These are phyloP conservation scores for Trichophyton schoenleinii DNA, from an alignment of 2,329 filamentous ascomycete genomes.

Conservation along the genomic window DNA sequence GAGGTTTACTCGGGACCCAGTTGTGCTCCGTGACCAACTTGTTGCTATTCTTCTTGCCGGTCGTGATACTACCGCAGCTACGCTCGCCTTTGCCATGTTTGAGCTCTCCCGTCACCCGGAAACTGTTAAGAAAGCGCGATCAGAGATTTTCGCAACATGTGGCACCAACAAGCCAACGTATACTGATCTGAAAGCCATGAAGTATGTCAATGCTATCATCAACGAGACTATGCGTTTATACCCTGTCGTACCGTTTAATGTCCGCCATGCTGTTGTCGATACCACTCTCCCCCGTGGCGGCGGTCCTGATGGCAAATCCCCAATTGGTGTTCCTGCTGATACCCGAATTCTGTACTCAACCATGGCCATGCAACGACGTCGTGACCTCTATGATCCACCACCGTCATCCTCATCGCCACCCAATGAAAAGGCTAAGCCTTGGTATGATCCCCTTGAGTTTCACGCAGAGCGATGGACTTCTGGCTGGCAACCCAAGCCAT, in stretches of 20 bases:
- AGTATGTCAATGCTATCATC: constrained; percentile 58
- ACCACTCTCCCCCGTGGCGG: constrained; percentile 61
- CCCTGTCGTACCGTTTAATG: constrained; percentile 67
- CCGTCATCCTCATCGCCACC: constrained; percentile 1
- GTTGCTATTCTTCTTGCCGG: constrained; percentile 72
- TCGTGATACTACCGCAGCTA: constrained; percentile 69
- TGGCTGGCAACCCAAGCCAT: constrained; percentile 40
- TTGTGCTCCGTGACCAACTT: constrained; percentile 69
- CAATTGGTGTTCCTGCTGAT: constrained; percentile 37
- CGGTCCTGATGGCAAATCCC: constrained; percentile 34
- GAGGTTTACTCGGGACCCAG: constrained; percentile 53
- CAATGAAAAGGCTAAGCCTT: constrained; percentile 20
- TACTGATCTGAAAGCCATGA: constrained; percentile 73
- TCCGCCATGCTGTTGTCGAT: constrained; percentile 57
- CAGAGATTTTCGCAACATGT: constrained; percentile 57
- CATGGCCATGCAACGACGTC: constrained; percentile 40
- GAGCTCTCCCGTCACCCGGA: constrained; percentile 63
- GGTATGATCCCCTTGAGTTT: constrained; percentile 33
- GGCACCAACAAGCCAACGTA: constrained; percentile 54
- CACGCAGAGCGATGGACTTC: constrained; percentile 41
- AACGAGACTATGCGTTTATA: constrained; percentile 70
- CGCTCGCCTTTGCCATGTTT: constrained; percentile 70
- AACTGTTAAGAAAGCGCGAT: constrained; percentile 54
- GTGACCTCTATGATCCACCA: constrained; percentile 36
- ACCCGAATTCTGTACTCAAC: constrained; percentile 41